phyloP scores from a whole-genome alignment of 225 moss, liverwort and hornwort species.

The Straminergon stramineum region DNA sequence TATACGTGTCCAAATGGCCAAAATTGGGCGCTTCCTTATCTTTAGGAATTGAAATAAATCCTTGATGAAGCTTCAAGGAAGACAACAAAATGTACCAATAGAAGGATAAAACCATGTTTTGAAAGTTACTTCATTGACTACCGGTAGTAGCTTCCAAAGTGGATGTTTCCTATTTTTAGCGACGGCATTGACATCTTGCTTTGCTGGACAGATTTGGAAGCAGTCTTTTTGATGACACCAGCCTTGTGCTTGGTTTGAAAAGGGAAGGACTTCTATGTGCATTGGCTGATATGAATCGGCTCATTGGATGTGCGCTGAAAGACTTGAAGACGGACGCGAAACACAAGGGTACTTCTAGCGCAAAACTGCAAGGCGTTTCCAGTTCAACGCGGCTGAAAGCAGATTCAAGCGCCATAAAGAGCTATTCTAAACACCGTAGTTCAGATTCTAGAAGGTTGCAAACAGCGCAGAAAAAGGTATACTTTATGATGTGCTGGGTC shows the following conservation, averaged over 20 bases:
- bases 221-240: conserved; percentile 58
- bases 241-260: conserved; percentile 57
- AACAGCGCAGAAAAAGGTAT: conserved; percentile 62
- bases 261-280: conserved; percentile 73
- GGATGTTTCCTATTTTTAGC: background rate
- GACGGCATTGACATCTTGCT: background rate
- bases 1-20: too few species aligned
- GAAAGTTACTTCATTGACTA: background rate
- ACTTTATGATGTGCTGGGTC: conserved; percentile 78
- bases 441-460: conserved; percentile 47
- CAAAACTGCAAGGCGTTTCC: background rate
- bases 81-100: background rate
- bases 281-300: conserved; percentile 57
- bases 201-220: conserved; percentile 55
- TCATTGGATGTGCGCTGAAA: conserved; percentile 46
- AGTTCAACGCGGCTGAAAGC: background rate
- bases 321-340: conserved; percentile 39
- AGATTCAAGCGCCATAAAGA: background rate
- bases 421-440: background rate
- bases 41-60: background rate
- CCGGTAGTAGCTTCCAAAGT: background rate
- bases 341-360: background rate
- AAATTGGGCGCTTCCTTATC: background rate
- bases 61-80: background rate
- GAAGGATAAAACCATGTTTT: background rate